Conservation (phyloP, 1,139 yeast species). For the Zygotorulaspora mrakii region DNA sequence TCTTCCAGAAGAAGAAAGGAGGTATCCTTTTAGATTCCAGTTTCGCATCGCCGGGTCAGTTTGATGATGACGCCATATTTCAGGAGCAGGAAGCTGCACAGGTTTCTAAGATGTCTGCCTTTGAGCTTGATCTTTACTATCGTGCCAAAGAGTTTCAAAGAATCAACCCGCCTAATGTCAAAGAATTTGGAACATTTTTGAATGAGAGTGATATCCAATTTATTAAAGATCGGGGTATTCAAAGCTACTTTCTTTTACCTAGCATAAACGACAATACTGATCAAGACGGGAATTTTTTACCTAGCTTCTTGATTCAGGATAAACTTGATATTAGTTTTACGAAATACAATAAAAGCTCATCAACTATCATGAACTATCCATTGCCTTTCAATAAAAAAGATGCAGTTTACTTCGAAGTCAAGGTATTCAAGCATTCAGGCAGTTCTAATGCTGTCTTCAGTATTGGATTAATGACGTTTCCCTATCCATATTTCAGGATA, state of each 20-base stretch:
- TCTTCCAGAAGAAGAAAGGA: conserved; percentile 29
- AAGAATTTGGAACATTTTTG: conserved; percentile 42
- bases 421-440: conserved; percentile 49
- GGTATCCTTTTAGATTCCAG: conserved; percentile 36
- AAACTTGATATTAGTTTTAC: conserved; percentile 57
- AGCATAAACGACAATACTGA: conserved; percentile 39
- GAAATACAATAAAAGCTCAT: conserved; percentile 38
- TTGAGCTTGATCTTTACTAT: conserved; percentile 38
- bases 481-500: conserved; percentile 82
- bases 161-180: conserved; percentile 41
- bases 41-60: conserved; percentile 40
- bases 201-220: conserved; percentile 39
- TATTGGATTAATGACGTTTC: conserved; percentile 80
- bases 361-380: conserved; percentile 57
- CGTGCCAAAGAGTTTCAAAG: conserved; percentile 40
- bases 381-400: conserved; percentile 60
- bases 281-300: conserved; percentile 38
- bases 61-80: conserved; percentile 38
- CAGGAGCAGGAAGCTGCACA: conserved; percentile 36
- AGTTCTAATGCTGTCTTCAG: conserved; percentile 47
- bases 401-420: conserved; percentile 69
- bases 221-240: conserved; percentile 49
- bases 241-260: conserved; percentile 43
- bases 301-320: conserved; percentile 52
- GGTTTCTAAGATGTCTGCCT: conserved; percentile 36